Percentiles rank a stretch among this genome's conserved stretches.
phyloP scores from a whole-genome alignment of 1,139 yeast species.

The Geotrichum phurueaensis region DNA sequence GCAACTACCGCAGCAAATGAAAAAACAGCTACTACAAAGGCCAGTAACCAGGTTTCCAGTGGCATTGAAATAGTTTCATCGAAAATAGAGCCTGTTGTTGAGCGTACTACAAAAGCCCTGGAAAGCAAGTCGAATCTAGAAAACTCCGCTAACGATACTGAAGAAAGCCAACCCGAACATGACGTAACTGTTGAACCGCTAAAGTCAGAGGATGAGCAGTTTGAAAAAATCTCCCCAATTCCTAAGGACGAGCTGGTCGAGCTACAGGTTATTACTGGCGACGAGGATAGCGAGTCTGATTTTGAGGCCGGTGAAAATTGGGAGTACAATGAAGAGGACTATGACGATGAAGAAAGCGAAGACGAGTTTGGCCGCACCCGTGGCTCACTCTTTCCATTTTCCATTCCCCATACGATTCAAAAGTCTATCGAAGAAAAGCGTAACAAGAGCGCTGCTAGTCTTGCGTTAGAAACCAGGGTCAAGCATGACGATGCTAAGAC shows the following conservation, averaged over 20 bases:
- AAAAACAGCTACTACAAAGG: not conserved
- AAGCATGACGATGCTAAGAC: not conserved
- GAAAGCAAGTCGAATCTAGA: not conserved
- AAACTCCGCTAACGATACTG: not conserved
- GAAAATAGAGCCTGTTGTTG: not conserved
- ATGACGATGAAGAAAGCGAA: slow-evolving; percentile 35
- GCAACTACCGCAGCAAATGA: not conserved
- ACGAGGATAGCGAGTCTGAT: slow-evolving; percentile 42
- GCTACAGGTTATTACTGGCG: slow-evolving; percentile 50
- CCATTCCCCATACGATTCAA: slow-evolving; percentile 7
- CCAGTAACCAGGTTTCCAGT: not conserved
- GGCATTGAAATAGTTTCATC: not conserved
- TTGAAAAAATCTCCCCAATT: not conserved
- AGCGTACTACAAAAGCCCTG: not conserved
- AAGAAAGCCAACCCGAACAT: not conserved
- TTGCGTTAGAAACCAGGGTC: not conserved
- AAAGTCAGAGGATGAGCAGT: not conserved
- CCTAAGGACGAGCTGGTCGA: slow-evolving; percentile 41
- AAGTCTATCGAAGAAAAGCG: slow-evolving; percentile 14
- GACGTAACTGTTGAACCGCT: not conserved
- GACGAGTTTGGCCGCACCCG: slow-evolving; percentile 38
- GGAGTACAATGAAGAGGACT: slow-evolving; percentile 31
- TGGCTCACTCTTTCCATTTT: slow-evolving; percentile 35
- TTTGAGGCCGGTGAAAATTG: slow-evolving; percentile 34
- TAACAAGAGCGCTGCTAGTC: not conserved